These are phyloP conservation scores for Leishmania lainsoni DNA, from an alignment of 208 protist genomes.

Conservation along the genomic window DNA sequence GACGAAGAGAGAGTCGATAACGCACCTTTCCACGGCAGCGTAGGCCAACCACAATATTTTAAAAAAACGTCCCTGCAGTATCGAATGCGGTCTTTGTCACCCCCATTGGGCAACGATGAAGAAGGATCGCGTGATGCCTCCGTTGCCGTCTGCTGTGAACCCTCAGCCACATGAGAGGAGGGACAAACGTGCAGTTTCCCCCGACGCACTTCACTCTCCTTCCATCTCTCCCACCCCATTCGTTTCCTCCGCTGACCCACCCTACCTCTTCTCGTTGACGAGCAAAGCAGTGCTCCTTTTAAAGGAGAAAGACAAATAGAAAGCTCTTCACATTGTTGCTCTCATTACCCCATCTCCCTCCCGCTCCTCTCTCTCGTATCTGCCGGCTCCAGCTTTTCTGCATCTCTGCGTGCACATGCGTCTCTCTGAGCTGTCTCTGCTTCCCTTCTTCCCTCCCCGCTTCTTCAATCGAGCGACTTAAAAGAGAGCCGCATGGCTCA, in stretches of 20 bases:
- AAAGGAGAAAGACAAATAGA: background rate
- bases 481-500: background rate
- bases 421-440: background rate
- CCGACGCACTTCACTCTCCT: background rate
- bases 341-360: background rate
- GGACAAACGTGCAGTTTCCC: background rate
- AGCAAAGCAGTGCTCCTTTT: background rate
- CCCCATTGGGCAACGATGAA: background rate
- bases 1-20: too few relatives aligned
- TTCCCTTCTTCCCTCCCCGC: background rate
- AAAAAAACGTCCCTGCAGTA: background rate
- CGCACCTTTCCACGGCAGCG: background rate
- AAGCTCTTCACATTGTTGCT: background rate
- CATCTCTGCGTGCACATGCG: background rate
- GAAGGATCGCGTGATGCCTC: background rate
- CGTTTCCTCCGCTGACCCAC: background rate
- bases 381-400: background rate
- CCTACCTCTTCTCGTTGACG: background rate
- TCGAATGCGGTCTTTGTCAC: background rate
- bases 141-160: background rate
- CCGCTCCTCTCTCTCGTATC: background rate
- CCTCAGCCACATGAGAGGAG: background rate
- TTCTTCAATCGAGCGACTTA: background rate
- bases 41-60: background rate
- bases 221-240: background rate